Conservation (phyloP, 805 yeast species). For the Torulaspora quercuum region DNA sequence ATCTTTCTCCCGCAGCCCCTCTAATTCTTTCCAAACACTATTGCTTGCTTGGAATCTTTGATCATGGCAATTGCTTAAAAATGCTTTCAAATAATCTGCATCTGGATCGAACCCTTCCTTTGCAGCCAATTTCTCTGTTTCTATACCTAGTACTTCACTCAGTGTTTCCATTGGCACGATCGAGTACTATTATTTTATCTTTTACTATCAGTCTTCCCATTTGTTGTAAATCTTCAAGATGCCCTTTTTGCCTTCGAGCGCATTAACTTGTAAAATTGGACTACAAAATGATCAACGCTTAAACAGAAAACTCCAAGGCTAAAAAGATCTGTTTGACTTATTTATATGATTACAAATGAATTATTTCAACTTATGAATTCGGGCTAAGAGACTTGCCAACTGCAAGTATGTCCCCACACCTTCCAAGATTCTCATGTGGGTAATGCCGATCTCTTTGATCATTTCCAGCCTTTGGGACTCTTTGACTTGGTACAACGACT, state of each 20-base stretch:
- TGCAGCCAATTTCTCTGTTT: background rate
- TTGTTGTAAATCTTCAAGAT: too few species aligned
- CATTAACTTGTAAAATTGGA: too few species aligned
- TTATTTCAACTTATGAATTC: slow-evolving; percentile 33
- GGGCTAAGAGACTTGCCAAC: slow-evolving; percentile 76
- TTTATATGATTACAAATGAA: too few species aligned
- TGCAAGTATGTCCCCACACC: slow-evolving; percentile 90
- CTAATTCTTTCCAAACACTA: slow-evolving; percentile 19
- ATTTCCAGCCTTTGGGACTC: slow-evolving; percentile 72
- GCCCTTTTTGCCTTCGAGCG: too few species aligned
- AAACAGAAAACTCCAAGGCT: too few species aligned
- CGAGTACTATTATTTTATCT: too few species aligned
- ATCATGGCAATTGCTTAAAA: slow-evolving; percentile 12
- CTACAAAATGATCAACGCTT: too few species aligned
- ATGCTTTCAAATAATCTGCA: slow-evolving; percentile 9
- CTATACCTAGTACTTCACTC: slow-evolving; percentile 15
- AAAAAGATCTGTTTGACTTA: too few species aligned
- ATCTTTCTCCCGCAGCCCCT: slow-evolving; percentile 22
- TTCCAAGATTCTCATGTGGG: slow-evolving; percentile 89
- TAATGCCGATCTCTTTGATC: slow-evolving; percentile 81
- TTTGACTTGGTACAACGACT: slow-evolving; percentile 61
- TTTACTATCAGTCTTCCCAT: too few species aligned
- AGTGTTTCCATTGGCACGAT: slow-evolving; percentile 21
- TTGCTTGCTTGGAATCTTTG: slow-evolving; percentile 15
- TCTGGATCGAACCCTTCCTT: slow-evolving; percentile 1